Base-by-base conservation (phyloP, 2,329 filamentous ascomycete species). In the Arthrobotrys pseudoclavata region DNA sequence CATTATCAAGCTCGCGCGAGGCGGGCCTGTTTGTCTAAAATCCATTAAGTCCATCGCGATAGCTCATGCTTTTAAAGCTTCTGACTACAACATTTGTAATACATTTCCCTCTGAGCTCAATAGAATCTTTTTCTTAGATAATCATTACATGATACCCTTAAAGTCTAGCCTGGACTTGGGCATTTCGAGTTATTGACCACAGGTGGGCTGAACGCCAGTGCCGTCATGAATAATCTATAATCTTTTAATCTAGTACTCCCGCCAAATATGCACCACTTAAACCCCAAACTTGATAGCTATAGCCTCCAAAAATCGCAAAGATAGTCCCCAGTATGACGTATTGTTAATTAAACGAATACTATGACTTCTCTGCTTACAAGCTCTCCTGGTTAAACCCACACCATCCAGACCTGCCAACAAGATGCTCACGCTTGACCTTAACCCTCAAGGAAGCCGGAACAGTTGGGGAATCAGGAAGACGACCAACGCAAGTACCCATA, bases 401-500 rank as follows among this genome's bases (percentile, higher is more conserved):
- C 69, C 48, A 72, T 15, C 60, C 69, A 18, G 31, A 31, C 12
- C 69, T 61, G 50, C 69, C 69, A 29, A 60, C 48, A 29, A 72
- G 69, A 20, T 64, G 20, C 40, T 67, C 61, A 10, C 69, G 61
- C 62, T 68, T 74, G 20, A 74, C 34, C 29, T 45, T 72, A 50
- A 66, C 60, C 22, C 53, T 67, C 45, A 48, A 50, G 3, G 53
- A 52, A 37, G 62, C n/a, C 2, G 69, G 29, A 26, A 61, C 52
- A 18, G 69, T 42, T 47, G 52, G 62, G 4, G 69, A 74, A 26
- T 74, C 69, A 13, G 50, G 22, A 20, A 26, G 26, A 55, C 69
- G 69, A 15, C 50, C 53, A 37, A 67, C 69, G 18, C 69, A 74
- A n/a, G 69, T 67, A 24, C 69, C 69, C 62, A 13, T 74, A 74